A percentile compares a stretch with the other conserved stretches of the same genome.
phyloP scores from a whole-genome alignment of 2,329 filamentous ascomycete species.

The Xylariales sp. region DNA sequence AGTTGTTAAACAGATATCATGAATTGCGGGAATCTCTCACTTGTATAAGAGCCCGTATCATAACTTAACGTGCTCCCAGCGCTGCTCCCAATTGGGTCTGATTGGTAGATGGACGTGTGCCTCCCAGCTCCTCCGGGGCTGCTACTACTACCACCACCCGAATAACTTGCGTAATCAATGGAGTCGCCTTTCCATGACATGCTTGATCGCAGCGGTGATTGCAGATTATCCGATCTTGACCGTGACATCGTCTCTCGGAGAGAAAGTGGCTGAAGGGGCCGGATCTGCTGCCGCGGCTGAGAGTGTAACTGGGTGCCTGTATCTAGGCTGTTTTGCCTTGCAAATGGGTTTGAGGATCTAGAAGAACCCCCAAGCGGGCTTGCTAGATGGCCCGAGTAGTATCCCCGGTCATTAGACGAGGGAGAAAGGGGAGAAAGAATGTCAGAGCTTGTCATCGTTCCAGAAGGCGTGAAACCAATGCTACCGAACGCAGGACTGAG shows the following conservation, averaged over 20 bases:
- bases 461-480: constrained; percentile 71
- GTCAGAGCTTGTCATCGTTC: constrained; percentile 63
- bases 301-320: constrained; percentile 59
- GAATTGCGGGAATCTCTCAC: constrained; percentile 53
- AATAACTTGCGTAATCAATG: constrained; percentile 67
- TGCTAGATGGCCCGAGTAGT: constrained; percentile 62
- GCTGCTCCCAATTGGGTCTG: constrained; percentile 59
- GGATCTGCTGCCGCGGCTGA: constrained; percentile 59
- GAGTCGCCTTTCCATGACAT: constrained; percentile 73
- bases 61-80: constrained; percentile 59
- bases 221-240: constrained; percentile 67
- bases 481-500: constrained; percentile 75
- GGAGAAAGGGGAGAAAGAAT: constrained; percentile 69
- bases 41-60: constrained; percentile 63
- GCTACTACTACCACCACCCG: constrained; percentile 56
- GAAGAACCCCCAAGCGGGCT: constrained; percentile 60
- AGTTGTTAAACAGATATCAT: constrained; percentile 14
- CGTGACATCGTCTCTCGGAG: constrained; percentile 68
- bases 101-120: constrained; percentile 63
- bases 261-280: constrained; percentile 68
- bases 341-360: constrained; percentile 64
- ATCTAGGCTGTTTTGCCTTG: constrained; percentile 61
- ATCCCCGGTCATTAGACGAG: constrained; percentile 65
- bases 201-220: constrained; percentile 68
- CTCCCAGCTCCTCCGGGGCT: constrained; percentile 61